These are phyloP conservation scores for Delonix regia DNA, from an alignment of 306 rosid species.

Conservation along the genomic window DNA sequence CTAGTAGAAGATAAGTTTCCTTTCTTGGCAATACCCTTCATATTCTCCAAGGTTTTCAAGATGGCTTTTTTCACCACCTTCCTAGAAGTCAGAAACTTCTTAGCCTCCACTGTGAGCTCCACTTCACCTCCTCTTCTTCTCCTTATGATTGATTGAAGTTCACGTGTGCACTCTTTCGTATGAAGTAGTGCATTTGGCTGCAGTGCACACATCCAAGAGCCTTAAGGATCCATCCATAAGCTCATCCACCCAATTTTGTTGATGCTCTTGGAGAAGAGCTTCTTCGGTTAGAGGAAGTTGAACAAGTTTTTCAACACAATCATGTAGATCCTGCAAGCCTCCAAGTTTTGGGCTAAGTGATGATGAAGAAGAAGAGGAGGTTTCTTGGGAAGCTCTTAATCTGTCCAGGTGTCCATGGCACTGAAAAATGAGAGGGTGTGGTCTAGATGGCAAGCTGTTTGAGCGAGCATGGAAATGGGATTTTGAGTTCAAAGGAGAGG, in stretches of 20 bases:
- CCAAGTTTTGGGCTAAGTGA: neutral
- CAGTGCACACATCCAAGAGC: neutral
- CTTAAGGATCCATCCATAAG: neutral
- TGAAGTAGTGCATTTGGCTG: neutral
- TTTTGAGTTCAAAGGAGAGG: conserved; percentile 13
- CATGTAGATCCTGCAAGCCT: neutral
- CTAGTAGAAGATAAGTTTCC: neutral
- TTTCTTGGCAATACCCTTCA: neutral
- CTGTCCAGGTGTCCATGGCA: neutral
- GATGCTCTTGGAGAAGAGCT: neutral
- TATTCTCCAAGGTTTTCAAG: neutral
- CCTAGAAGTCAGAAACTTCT: neutral
- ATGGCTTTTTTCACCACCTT: neutral
- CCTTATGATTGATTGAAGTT: neutral
- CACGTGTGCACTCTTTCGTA: neutral
- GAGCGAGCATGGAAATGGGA: conserved; percentile 35
- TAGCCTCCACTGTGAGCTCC: neutral
- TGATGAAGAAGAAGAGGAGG: neutral
- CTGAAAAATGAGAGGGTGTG: neutral
- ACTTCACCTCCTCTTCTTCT: neutral
- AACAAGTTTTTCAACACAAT: neutral
- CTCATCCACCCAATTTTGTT: neutral
- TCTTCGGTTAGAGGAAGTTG: neutral
- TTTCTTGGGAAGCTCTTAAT: neutral
- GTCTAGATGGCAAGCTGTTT: conserved; percentile 21